Base-by-base conservation (phyloP, 2,329 filamentous ascomycete species). In the Aspergillus chevalieri region DNA sequence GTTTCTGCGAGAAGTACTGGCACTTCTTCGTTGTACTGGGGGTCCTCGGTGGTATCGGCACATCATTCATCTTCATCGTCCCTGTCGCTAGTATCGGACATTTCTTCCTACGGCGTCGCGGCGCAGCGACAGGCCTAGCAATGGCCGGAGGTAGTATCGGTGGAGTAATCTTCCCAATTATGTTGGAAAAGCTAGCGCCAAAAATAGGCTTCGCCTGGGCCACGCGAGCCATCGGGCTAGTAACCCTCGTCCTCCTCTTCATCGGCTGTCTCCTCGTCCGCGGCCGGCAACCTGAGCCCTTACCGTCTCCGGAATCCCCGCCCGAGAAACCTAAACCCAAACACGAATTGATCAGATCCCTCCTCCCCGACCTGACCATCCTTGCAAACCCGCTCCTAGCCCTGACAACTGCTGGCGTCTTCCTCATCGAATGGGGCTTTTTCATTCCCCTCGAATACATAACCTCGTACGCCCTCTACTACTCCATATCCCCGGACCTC, bases 1-100 rank as follows among this genome's bases (percentile, higher is more conserved):
- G 54, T 2, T 52, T 54, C 24, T 52, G 51, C 44, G 42, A 39
- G 48, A 57, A 58, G n/a, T 74, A 70, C 54, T 76, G 67, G 63
- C 73, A 75, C 30, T 69, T 74, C 51, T 57, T 75, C 4, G 56
- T 75, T 1, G 67, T 64, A 12, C 67, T 66, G 44, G 65, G 68
- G 1, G 52, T 75, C 2, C 51, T 75, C 0, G 68, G 66, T 10
- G 74, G 71, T 0, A 55, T 70, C 1, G 62, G 67, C 0, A 65
- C 63, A 1, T 69, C 70, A 0, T 62, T 73, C 50, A 55, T 72
- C 38, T 67, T 69, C 22, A 72, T 67, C 3, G 67, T 61, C 3
- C 57, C 59, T 10, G 47, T 60, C 4, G 52, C 56, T 0, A 49
- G 36, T 10, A 49, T 60, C 41, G 54, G 47, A 9, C 67, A 70